Evolutionary conservation across 2,329 filamentous ascomycete genomes (phyloP).

Genomic region (Dothiorella sarmentorum): DNA sequence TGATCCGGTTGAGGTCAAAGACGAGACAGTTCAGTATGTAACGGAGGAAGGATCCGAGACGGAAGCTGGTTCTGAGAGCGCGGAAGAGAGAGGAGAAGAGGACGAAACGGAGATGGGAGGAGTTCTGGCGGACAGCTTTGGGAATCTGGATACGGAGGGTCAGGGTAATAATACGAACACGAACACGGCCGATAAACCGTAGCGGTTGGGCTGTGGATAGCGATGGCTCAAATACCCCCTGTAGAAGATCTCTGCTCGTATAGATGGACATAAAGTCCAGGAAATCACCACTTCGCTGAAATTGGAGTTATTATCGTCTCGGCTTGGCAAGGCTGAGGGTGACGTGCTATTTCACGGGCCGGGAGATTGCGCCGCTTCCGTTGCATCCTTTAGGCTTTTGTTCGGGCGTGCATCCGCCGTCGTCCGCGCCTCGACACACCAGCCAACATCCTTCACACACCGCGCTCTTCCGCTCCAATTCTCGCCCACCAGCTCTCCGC

Average conservation of each 20-base stretch:
- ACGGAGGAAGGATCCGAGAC: no score
- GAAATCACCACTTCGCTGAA: no score
- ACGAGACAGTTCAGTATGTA: background rate
- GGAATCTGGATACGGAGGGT: background rate
- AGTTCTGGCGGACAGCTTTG: background rate
- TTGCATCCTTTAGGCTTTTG: constrained; percentile 1
- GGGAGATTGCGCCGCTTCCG: constrained; percentile 12
- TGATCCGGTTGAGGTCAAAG: background rate
- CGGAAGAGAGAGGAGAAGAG: no score
- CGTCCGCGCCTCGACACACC: constrained; percentile 11
- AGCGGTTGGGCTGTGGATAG: background rate
- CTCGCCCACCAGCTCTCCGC: background rate
- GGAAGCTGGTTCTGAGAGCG: no score
- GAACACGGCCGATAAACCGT: background rate
- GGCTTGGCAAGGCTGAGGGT: constrained; percentile 9
- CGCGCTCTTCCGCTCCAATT: background rate
- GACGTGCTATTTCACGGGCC: constrained; percentile 13
- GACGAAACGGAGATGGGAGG: background rate
- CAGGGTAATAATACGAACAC: background rate
- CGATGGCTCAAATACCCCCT: background rate
- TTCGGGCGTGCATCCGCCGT: constrained; percentile 8
- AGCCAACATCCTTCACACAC: background rate
- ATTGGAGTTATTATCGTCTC: background rate
- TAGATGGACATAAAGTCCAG: background rate
- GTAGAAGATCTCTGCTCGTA: background rate